Percentiles rank a stretch among this genome's conserved stretches.
Conservation (phyloP, 2,329 filamentous ascomycete species). For the Dactylellina parvicollis region DNA sequence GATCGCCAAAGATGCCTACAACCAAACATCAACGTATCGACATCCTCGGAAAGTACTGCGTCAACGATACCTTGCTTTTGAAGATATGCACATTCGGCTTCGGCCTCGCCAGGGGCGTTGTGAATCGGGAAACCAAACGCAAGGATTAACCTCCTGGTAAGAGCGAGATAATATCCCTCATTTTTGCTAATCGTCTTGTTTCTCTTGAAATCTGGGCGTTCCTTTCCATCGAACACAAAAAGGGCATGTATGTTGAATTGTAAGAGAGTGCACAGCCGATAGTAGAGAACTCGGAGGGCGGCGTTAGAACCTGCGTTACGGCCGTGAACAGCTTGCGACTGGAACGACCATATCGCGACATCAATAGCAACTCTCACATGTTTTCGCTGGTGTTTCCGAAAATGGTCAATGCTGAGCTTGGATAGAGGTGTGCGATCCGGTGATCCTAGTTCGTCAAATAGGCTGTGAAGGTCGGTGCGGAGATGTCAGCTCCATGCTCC, state of each 20-base stretch:
- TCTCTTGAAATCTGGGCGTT: conserved; percentile 87
- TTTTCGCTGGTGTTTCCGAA: conserved; percentile 73
- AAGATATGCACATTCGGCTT: conserved; percentile 91
- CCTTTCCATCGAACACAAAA: conserved; percentile 88
- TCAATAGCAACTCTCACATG: conserved; percentile 91
- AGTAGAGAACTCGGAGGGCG: conserved; percentile 68
- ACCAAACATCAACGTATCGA: conserved; percentile 97
- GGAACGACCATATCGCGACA: conserved; percentile 97
- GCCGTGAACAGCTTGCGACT: conserved; percentile 70
- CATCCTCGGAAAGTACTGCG: conserved; percentile 93
- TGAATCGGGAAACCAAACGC: conserved; percentile 86
- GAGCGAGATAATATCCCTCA: conserved; percentile 73
- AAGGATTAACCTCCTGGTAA: conserved; percentile 83
- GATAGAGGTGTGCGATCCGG: conserved; percentile 82
- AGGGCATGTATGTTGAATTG: conserved; percentile 82
- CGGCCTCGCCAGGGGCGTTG: conserved; percentile 90
- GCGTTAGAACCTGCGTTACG: conserved; percentile 33
- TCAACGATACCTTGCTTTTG: conserved; percentile 86
- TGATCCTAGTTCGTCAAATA: conserved; percentile 87
- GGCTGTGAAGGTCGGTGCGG: conserved; percentile 65
- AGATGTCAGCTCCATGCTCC: background rate
- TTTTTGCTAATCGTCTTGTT: conserved; percentile 76
- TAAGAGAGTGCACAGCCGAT: conserved; percentile 81
- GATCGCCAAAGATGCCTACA: conserved; percentile 67
- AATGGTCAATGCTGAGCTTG: conserved; percentile 80